These are phyloP conservation scores for Monosporascus ibericus DNA, from an alignment of 2,329 filamentous ascomycete species.

Conservation along the genomic window DNA sequence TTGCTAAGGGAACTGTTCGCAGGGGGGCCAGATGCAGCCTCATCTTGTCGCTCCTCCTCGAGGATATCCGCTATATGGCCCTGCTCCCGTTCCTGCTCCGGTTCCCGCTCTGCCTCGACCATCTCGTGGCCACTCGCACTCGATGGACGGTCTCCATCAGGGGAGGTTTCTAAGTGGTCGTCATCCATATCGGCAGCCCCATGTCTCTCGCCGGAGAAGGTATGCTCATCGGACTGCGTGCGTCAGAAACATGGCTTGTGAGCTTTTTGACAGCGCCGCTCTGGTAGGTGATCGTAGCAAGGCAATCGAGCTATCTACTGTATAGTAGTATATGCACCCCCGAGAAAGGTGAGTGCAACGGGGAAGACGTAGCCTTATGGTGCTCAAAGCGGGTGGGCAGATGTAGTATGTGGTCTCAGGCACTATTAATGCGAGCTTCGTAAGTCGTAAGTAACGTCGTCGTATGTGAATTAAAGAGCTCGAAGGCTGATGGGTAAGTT, in stretches of 20 bases:
- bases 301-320: no score
- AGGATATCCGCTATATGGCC: slow-evolving; percentile 29
- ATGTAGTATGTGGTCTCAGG: no score
- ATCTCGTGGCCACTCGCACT: slow-evolving; percentile 40
- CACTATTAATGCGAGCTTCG: no score
- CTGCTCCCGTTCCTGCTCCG: slow-evolving; percentile 29
- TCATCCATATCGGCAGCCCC: slow-evolving; percentile 27
- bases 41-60: slow-evolving; percentile 28
- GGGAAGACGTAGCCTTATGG: no score
- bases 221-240: slow-evolving; percentile 22
- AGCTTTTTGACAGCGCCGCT: neutral
- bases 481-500: no score
- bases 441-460: no score
- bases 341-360: no score
- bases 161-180: slow-evolving; percentile 40
- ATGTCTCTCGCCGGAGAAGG: slow-evolving; percentile 32
- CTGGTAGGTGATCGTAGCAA: no score
- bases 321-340: no score
- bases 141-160: slow-evolving; percentile 30
- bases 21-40: slow-evolving; percentile 14
- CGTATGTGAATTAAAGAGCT: no score
- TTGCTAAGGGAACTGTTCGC: slow-evolving; percentile 32
- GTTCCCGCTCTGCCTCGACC: slow-evolving; percentile 30
- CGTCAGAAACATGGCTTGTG: slow-evolving; percentile 21
- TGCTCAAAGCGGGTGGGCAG: no score